phyloP scores from a whole-genome alignment of 2,329 filamentous ascomycete genomes.

The Hymenotorrendiella dingleyae region DNA sequence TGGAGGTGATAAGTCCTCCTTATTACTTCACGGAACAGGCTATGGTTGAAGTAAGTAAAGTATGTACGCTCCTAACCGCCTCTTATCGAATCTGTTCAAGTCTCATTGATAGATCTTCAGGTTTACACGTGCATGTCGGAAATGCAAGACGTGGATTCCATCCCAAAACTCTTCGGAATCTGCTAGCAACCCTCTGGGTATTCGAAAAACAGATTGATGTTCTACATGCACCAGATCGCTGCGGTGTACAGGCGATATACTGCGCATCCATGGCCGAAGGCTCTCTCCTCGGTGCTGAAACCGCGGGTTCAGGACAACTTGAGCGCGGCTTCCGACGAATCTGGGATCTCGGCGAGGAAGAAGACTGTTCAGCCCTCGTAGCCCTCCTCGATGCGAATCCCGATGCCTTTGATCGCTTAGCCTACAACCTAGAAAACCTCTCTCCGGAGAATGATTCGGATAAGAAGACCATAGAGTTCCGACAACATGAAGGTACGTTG shows the following conservation, averaged over 20 bases:
- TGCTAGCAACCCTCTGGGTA: conserved; percentile 23
- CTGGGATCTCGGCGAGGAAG: not conserved
- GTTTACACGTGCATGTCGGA: conserved; percentile 31
- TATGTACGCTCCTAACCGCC: conserved; percentile 5
- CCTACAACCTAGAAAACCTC: not conserved
- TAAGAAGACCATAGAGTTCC: conserved; percentile 22
- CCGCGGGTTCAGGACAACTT: not conserved
- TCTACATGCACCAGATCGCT: conserved; percentile 18
- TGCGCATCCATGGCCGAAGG: not conserved
- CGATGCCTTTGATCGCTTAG: not conserved
- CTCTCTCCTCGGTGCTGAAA: not conserved
- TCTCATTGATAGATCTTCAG: conserved; percentile 20
- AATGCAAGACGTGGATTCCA: conserved; percentile 20
- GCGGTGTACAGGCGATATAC: not conserved
- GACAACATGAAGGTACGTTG: conserved; percentile 22
- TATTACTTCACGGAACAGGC: not conserved
- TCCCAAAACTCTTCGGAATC: conserved; percentile 23
- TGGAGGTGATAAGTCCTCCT: not conserved
- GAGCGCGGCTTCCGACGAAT: not conserved
- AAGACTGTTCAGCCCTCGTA: not conserved
- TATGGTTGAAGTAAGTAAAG: not conserved
- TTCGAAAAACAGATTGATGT: conserved; percentile 27
- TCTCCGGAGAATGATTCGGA: not conserved
- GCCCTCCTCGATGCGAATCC: not conserved
- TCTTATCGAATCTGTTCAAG: conserved; percentile 21